Evolutionary conservation across 2,329 filamentous ascomycete genomes (phyloP).

Genomic region (Aspergillus sergii): DNA sequence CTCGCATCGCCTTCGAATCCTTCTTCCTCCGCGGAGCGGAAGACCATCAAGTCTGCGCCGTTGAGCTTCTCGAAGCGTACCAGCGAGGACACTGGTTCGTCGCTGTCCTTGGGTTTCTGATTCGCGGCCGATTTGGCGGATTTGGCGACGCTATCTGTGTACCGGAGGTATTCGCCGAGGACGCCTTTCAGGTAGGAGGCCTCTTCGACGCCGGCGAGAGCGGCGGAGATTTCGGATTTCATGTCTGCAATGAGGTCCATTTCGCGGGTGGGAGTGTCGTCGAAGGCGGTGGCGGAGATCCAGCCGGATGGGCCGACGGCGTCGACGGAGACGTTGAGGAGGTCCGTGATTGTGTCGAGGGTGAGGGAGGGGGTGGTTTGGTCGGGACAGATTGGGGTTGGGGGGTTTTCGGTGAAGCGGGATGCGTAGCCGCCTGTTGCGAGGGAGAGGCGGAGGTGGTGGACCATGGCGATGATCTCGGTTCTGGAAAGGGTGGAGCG

Average conservation of each 20-base stretch:
- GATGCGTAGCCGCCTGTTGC: conserved; percentile 46
- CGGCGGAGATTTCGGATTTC: conserved; percentile 51
- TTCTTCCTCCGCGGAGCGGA: conserved; percentile 32
- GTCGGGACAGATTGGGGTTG: conserved; percentile 36
- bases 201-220: conserved; percentile 51
- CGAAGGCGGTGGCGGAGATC: conserved; percentile 42
- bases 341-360: conserved; percentile 42
- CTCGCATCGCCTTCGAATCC: conserved; percentile 34
- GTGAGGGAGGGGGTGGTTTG: conserved; percentile 41
- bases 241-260: conserved; percentile 50
- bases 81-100: conserved; percentile 18
- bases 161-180: conserved; percentile 49
- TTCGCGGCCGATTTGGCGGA: conserved; percentile 13
- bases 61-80: conserved; percentile 43
- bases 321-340: conserved; percentile 50
- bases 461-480: conserved; percentile 43
- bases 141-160: conserved; percentile 34
- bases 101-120: conserved; percentile 7
- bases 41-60: conserved; percentile 41
- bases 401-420: conserved; percentile 44
- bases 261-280: conserved; percentile 39
- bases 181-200: conserved; percentile 50
- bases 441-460: conserved; percentile 47
- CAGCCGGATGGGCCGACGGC: conserved; percentile 52
- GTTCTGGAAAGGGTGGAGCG: conserved; percentile 42